A percentile compares a stretch with the other conserved stretches of the same genome.
Conservation (phyloP, 2,329 filamentous ascomycete genomes). For the Trichophyton benhamiae region DNA sequence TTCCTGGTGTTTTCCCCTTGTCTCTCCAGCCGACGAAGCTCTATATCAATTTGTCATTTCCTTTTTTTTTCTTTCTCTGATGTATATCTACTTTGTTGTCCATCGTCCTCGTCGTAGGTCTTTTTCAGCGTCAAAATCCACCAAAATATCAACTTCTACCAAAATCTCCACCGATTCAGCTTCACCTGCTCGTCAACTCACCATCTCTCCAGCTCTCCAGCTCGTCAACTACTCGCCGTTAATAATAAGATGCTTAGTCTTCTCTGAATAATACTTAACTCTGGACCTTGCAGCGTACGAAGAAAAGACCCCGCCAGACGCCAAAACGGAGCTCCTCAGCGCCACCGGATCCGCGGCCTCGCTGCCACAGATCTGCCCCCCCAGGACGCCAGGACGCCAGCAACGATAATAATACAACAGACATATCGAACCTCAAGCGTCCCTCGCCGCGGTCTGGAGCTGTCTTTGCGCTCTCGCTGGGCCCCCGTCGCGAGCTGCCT, state of each 20-base stretch:
- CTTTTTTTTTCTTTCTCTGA: background rate
- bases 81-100: background rate
- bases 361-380: too few species aligned
- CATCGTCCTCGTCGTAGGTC: background rate
- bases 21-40: too few species aligned
- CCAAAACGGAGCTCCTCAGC: background rate
- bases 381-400: too few species aligned
- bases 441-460: too few species aligned
- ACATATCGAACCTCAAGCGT: background rate
- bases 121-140: too few species aligned
- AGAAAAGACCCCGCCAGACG: background rate
- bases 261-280: background rate
- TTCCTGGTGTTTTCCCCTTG: background rate
- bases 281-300: too few species aligned
- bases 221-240: background rate
- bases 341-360: too few species aligned
- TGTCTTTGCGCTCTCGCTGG: too few species aligned
- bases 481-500: too few species aligned
- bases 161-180: background rate
- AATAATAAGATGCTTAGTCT: background rate
- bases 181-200: background rate
- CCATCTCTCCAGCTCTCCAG: background rate
- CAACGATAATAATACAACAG: background rate
- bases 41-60: too few species aligned
- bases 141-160: background rate